A percentile compares a stretch with the other conserved stretches of the same genome.
phyloP scores from a whole-genome alignment of 352 stramenopile species.

The Phytophthora cryptogea region DNA sequence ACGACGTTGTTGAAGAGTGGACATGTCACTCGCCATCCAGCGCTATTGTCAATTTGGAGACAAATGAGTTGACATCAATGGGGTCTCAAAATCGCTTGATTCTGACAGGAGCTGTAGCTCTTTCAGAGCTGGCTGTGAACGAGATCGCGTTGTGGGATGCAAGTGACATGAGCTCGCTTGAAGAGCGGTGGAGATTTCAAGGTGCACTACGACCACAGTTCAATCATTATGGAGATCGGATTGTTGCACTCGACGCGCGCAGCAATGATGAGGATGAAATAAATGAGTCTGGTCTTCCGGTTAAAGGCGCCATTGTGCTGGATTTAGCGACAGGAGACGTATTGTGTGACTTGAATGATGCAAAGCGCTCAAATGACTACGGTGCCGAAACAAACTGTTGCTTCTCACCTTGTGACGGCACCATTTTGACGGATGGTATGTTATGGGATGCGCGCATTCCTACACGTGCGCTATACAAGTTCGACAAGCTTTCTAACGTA shows the following conservation, averaged over 20 bases:
- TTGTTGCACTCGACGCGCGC: constrained; percentile 70
- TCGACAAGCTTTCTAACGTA: constrained; percentile 89
- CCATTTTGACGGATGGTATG: constrained; percentile 81
- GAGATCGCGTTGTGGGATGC: constrained; percentile 82
- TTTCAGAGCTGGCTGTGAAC: constrained; percentile 53
- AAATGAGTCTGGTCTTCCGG: constrained; percentile 27
- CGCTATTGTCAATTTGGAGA: constrained; percentile 69
- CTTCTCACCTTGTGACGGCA: constrained; percentile 73
- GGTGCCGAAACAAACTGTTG: constrained; percentile 79
- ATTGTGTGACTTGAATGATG: constrained; percentile 65
- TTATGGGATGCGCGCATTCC: constrained; percentile 79
- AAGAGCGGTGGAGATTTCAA: constrained; percentile 67
- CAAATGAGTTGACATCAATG: constrained; percentile 66
- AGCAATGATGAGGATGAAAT: constrained; percentile 39
- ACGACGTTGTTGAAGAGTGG: constrained; percentile 77
- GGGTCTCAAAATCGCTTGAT: constrained; percentile 54
- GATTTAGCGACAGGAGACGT: constrained; percentile 72
- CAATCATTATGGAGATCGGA: constrained; percentile 76
- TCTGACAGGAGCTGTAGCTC: constrained; percentile 53
- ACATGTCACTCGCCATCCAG: constrained; percentile 73
- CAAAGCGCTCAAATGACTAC: constrained; percentile 74
- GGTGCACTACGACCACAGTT: constrained; percentile 66
- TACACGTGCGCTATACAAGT: constrained; percentile 83
- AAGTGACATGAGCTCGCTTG: constrained; percentile 55
- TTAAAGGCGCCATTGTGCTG: constrained; percentile 63